Conservation (phyloP, 2,329 filamentous ascomycete genomes). For the Knoxdaviesia capensis region DNA sequence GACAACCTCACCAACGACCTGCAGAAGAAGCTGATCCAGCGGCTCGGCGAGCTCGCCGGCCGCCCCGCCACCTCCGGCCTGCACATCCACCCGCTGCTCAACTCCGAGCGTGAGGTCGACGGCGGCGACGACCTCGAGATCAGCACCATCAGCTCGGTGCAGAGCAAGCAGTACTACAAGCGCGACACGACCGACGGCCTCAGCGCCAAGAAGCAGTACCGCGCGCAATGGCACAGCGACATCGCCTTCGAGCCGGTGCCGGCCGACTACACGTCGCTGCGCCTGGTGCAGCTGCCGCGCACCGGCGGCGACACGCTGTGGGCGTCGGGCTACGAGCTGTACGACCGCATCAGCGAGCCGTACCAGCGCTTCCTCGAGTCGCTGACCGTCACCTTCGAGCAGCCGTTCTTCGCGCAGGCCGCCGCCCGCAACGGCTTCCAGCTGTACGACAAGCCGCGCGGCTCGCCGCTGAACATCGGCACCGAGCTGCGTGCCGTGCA, state of each 20-base stretch:
- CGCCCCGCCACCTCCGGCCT: constrained; percentile 35
- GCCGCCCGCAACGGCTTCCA: constrained; percentile 24
- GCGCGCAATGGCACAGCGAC: constrained; percentile 25
- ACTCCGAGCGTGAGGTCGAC: constrained; percentile 30
- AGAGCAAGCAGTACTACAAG: constrained; percentile 19
- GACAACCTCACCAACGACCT: constrained; percentile 33
- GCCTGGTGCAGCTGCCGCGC: constrained; percentile 31
- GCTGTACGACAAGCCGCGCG: constrained; percentile 21
- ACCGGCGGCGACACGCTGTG: constrained; percentile 41
- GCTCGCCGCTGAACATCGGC: constrained; percentile 37
- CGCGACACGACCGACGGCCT: constrained; percentile 7
- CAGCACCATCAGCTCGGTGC: constrained; percentile 35
- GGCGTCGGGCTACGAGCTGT: constrained; percentile 41
- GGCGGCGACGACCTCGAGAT: constrained; percentile 32
- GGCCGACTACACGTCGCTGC: constrained; percentile 39
- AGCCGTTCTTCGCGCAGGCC: constrained; percentile 28
- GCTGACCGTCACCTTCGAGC: constrained; percentile 27
- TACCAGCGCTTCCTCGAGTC: constrained; percentile 31
- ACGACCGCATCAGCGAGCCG: constrained; percentile 29
- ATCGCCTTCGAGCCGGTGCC: constrained; percentile 40
- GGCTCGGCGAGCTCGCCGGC: constrained; percentile 37
- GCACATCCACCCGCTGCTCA: constrained; percentile 39
- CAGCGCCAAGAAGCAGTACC: constrained; percentile 12
- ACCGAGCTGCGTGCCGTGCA: constrained; percentile 26
- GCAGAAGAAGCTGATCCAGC: constrained; percentile 37